Evolutionary conservation across 2,329 filamentous ascomycete genomes (phyloP).

Genomic region (Botryosphaeria agaves): DNA sequence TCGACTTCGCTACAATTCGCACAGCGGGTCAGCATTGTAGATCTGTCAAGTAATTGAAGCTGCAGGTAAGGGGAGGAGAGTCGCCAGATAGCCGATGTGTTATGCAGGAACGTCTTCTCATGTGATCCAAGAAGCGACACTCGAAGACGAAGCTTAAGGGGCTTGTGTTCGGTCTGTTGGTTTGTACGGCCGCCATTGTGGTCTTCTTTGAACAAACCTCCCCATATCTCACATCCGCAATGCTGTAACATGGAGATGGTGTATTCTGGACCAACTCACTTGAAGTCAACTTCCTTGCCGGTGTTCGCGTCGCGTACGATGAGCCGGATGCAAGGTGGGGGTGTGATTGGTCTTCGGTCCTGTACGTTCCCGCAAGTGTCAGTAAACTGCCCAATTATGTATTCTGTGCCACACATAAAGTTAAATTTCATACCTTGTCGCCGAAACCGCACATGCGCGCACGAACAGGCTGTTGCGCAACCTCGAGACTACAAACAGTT

Average conservation of each 20-base stretch:
- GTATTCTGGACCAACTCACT: too few species aligned
- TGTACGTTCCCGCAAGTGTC: slow-evolving; percentile 22
- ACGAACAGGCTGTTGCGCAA: slow-evolving; percentile 79
- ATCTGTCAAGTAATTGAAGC: background rate
- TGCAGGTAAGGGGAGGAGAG: background rate
- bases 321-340: slow-evolving; percentile 78
- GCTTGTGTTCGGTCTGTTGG: too few species aligned
- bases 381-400: slow-evolving; percentile 8
- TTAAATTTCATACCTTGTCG: slow-evolving; percentile 95
- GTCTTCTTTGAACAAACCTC: too few species aligned
- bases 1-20: slow-evolving; percentile 42
- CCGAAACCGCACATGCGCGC: slow-evolving; percentile 98
- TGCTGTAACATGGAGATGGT: too few species aligned
- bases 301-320: slow-evolving; percentile 59
- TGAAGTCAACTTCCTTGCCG: slow-evolving; percentile 67
- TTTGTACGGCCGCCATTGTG: too few species aligned
- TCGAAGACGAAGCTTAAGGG: too few species aligned
- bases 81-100: too few species aligned
- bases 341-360: slow-evolving; percentile 91
- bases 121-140: too few species aligned
- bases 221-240: too few species aligned
- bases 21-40: background rate
- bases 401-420: too few species aligned
- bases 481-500: slow-evolving; percentile 42
- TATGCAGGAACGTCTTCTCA: too few species aligned